Evolutionary conservation across 495 filamentous ascomycete genomes (phyloP).

Genomic region (Podospora bellae-mahoneyi): DNA sequence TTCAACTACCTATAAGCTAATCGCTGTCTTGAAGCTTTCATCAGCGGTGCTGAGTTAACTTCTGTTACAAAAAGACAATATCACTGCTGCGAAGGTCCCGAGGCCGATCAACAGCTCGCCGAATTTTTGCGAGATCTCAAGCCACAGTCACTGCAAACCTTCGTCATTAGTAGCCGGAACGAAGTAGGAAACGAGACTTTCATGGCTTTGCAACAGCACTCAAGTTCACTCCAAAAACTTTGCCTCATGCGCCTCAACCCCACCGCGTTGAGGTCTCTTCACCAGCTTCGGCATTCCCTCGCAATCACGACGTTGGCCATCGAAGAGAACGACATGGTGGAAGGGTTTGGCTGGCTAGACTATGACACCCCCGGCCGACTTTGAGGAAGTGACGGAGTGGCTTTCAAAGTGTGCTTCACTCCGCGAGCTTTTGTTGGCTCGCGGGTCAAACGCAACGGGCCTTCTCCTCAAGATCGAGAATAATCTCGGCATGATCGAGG

Average conservation of each 20-base stretch:
- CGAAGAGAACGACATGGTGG: background rate
- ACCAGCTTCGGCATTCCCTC: slow-evolving; percentile 49
- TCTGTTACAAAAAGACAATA: slow-evolving; percentile 35
- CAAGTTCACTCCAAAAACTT: slow-evolving; percentile 54
- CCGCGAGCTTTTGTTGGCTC: slow-evolving; percentile 46
- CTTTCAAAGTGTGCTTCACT: slow-evolving; percentile 55
- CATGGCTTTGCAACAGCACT: slow-evolving; percentile 56
- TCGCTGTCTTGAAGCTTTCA: background rate
- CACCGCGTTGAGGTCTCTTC: slow-evolving; percentile 46
- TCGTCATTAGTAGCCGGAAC: slow-evolving; percentile 54
- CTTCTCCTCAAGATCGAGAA: slow-evolving; percentile 49
- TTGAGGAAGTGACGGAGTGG: slow-evolving; percentile 53
- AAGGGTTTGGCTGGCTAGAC: slow-evolving; percentile 26
- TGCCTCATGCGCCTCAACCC: slow-evolving; percentile 50
- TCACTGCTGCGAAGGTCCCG: slow-evolving; percentile 40
- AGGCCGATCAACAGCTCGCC: slow-evolving; percentile 54
- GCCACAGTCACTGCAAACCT: slow-evolving; percentile 56
- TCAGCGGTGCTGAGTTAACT: background rate
- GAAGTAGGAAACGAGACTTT: slow-evolving; percentile 54
- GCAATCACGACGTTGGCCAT: slow-evolving; percentile 41
- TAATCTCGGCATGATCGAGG: slow-evolving; percentile 28
- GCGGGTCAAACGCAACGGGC: slow-evolving; percentile 48
- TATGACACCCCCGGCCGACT: slow-evolving; percentile 38
- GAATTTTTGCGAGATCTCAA: slow-evolving; percentile 55
- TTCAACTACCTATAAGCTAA: slow-evolving; percentile 50